Base-by-base conservation (phyloP, 768 basidiomycete species). In the Lyophyllum atratum region DNA sequence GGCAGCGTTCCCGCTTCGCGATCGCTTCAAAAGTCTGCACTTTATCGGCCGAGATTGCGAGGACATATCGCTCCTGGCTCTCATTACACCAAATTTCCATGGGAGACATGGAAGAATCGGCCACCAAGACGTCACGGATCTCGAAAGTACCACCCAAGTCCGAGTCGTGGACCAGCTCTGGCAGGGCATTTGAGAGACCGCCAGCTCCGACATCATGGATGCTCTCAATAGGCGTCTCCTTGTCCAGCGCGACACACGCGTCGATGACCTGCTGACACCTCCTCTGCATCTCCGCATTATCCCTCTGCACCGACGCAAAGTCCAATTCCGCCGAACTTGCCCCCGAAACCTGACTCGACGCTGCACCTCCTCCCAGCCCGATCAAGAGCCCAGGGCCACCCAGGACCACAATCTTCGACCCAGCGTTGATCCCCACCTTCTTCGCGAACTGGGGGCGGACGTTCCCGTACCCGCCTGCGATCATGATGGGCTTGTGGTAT, bases 41-140 rank as follows among this genome's bases (percentile, higher is more conserved):
- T 55, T 81, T 83, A 52, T 82, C 80, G 2, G 85, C 83, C 0
- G 85, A 83, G 58, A 99, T 82, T 9, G 97, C 97, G 28, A 98
- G 81, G 26, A 98, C 97, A 69, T 98, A 99, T 37, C 97, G 87
- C 67, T 98, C 97, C 76, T 98, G 97, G 61, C 88, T 90, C 74
- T 99, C 97, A 73, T 99, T 99, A 70, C 97, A 98, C 97, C 97
- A 99, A 49, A 98, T 98, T 75, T 98, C 96, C 96, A 99, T 98
- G 0, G 97, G 97, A 4, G 93, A 95, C 92, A 99, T 93, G 37
- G 90, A 89, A 22, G 83, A 80, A 70, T 98, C 97, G 26, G 93
- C 96, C 39, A 97, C 86, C 24, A 93, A 81, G 7, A 99, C 87
- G 64, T 98, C 92, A 21, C 96, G 80, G 63, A 99, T 95, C 75